Conservation (phyloP, 345 rosid genomes). For the Eucalyptus shirleyi region DNA sequence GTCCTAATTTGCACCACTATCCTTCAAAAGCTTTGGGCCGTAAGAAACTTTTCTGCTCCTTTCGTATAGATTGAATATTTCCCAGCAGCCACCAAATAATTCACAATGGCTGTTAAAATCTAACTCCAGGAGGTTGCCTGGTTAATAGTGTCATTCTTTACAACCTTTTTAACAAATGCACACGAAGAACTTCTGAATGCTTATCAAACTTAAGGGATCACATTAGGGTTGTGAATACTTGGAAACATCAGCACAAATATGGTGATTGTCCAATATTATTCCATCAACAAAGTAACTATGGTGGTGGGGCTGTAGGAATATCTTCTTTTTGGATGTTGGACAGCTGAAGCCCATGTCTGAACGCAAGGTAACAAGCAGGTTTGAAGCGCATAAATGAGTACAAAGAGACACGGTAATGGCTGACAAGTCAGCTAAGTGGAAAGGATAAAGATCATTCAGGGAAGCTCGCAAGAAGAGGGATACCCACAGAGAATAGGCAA, state of each 20-base stretch:
- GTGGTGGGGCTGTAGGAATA: not conserved
- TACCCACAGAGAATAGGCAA: not conserved
- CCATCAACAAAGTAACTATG: not conserved
- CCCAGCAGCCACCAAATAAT: not conserved
- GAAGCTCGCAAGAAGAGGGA: not conserved
- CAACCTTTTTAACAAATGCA: not conserved
- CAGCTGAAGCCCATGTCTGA: not conserved
- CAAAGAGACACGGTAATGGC: not conserved
- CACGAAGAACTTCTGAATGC: not conserved
- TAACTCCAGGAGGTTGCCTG: not conserved
- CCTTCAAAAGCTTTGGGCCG: not conserved
- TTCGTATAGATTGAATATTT: not conserved
- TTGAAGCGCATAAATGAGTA: not conserved
- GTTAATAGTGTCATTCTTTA: not conserved
- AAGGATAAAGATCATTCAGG: not conserved
- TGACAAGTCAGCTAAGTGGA: not conserved
- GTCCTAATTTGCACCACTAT: not conserved
- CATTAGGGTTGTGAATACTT: not conserved
- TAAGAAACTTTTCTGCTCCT: not conserved
- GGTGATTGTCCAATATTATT: not conserved
- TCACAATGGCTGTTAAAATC: not conserved
- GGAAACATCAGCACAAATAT: not conserved
- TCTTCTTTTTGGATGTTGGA: not conserved
- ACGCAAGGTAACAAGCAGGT: not conserved
- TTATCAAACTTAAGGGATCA: not conserved